Percentiles rank a stretch among this genome's conserved stretches.
Evolutionary conservation across 139 green algal species (phyloP).

Genomic region (Edaphochlamys debaryana): DNA sequence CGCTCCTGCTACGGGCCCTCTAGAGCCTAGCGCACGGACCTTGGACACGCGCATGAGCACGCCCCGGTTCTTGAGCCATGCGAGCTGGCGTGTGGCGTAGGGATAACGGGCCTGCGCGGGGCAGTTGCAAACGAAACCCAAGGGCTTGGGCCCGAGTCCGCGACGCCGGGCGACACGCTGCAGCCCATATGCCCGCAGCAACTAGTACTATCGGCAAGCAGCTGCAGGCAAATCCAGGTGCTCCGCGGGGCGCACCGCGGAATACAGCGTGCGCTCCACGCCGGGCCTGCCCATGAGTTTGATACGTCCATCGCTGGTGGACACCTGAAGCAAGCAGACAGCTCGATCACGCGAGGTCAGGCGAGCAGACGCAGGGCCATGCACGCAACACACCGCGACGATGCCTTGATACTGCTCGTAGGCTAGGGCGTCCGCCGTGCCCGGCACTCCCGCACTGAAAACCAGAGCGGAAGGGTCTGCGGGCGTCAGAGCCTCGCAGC

Average conservation of each 20-base stretch:
- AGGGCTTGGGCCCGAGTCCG: too few relatives aligned
- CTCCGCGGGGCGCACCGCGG: too few relatives aligned
- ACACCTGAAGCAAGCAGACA: constrained; percentile 33
- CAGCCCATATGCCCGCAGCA: too few relatives aligned
- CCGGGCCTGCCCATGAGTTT: constrained; percentile 55
- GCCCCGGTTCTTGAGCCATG: constrained; percentile 57
- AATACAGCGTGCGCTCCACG: constrained; percentile 52
- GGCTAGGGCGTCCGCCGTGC: constrained; percentile 49
- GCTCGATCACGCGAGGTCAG: too few relatives aligned
- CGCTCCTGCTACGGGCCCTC: too few relatives aligned
- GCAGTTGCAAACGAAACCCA: too few relatives aligned
- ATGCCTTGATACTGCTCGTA: constrained; percentile 59
- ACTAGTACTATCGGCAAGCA: too few relatives aligned
- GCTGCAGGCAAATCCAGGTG: too few relatives aligned
- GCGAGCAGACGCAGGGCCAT: too few relatives aligned
- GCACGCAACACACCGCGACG: constrained; percentile 46
- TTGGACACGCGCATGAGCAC: constrained; percentile 51
- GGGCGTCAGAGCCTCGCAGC: not conserved
- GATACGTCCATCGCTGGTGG: constrained; percentile 56
- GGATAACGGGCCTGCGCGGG: too few relatives aligned
- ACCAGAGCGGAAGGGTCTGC: too few relatives aligned
- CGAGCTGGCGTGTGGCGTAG: constrained; percentile 46
- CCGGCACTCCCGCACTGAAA: constrained; percentile 28
- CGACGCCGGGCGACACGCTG: too few relatives aligned
- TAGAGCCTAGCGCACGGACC: constrained; percentile 4